These are phyloP conservation scores for Mucor indicus DNA, from an alignment of 371 early-diverging fungal species.

Conservation along the genomic window DNA sequence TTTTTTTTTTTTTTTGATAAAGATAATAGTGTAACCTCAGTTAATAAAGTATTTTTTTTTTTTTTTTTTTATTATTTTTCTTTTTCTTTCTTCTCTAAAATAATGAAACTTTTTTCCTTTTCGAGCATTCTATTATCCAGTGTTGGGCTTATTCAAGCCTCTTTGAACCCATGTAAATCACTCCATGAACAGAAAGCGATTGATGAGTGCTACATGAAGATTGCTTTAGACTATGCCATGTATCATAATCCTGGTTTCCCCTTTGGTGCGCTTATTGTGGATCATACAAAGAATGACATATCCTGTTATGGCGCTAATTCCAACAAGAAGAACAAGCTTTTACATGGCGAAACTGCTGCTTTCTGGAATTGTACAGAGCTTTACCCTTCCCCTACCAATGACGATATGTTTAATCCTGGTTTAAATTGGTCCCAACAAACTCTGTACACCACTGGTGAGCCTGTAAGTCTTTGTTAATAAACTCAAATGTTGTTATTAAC, in stretches of 20 bases:
- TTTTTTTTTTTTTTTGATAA: too few species aligned
- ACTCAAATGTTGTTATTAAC: constrained; percentile 6
- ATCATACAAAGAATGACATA: constrained; percentile 30
- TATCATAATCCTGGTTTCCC: constrained; percentile 26
- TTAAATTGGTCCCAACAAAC: constrained; percentile 34
- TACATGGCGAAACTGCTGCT: constrained; percentile 39
- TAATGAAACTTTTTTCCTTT: too few species aligned
- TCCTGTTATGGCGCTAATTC: constrained; percentile 39
- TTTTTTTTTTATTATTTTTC: too few species aligned
- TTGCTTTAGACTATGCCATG: constrained; percentile 30
- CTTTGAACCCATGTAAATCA: constrained; percentile 3
- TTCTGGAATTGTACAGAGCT: constrained; percentile 39
- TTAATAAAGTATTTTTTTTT: too few species aligned
- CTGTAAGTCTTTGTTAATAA: constrained; percentile 17
- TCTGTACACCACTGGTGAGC: constrained; percentile 37
- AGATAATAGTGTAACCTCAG: too few species aligned
- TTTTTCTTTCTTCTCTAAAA: too few species aligned
- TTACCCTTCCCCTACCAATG: constrained; percentile 32
- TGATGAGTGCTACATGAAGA: constrained; percentile 33
- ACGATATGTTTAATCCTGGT: constrained; percentile 31
- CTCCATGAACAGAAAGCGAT: constrained; percentile 7
- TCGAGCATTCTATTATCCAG: too few species aligned
- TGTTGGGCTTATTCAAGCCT: too few species aligned
- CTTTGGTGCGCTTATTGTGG: constrained; percentile 34
- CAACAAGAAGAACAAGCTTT: constrained; percentile 24